phyloP scores from a whole-genome alignment of 2,329 filamentous ascomycete genomes.

The Claviceps quebecensis region DNA sequence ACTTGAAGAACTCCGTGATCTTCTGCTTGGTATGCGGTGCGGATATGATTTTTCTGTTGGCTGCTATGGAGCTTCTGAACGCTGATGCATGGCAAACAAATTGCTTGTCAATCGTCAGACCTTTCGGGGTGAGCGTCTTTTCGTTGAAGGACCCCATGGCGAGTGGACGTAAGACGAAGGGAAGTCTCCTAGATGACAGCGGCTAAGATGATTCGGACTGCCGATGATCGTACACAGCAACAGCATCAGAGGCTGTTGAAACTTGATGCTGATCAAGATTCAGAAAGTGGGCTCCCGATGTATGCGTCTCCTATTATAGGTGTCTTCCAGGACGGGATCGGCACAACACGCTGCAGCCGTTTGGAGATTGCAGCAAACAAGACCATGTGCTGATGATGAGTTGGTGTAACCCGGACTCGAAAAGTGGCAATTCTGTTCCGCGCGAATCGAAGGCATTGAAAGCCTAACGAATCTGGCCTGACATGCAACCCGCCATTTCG shows the following conservation, averaged over 20 bases:
- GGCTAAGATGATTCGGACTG: too few relatives aligned
- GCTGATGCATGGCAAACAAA: conserved; percentile 1
- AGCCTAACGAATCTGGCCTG: not conserved
- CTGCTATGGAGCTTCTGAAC: not conserved
- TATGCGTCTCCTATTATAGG: not conserved
- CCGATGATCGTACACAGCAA: too few relatives aligned
- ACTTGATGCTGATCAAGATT: too few relatives aligned
- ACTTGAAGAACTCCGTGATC: not conserved
- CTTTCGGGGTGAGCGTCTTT: not conserved
- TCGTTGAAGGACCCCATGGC: not conserved
- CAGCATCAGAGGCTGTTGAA: too few relatives aligned
- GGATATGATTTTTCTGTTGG: not conserved
- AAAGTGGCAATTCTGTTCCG: too few relatives aligned
- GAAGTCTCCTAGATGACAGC: not conserved
- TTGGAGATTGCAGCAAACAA: not conserved
- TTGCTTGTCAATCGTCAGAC: not conserved
- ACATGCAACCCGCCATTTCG: too few relatives aligned
- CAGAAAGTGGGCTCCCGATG: too few relatives aligned
- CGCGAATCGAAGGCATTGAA: not conserved
- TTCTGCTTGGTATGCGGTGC: not conserved
- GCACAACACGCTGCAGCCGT: too few relatives aligned
- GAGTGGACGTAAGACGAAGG: not conserved
- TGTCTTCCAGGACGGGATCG: not conserved
- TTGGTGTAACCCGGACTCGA: too few relatives aligned
- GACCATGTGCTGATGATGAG: not conserved